phyloP scores from a whole-genome alignment of 2,329 filamentous ascomycete species.

The Lasiodiplodia sp. region DNA sequence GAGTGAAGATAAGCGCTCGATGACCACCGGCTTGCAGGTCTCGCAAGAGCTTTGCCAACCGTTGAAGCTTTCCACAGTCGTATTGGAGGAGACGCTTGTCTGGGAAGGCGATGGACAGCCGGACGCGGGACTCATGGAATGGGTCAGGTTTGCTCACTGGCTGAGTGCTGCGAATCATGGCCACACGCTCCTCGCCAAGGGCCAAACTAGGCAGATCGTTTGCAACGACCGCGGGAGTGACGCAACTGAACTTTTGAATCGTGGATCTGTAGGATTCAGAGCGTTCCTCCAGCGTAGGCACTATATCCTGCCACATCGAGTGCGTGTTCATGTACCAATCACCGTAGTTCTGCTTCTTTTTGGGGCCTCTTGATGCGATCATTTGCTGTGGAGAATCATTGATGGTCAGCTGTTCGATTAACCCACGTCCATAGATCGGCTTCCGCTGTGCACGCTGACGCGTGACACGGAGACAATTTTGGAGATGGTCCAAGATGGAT shows the following conservation, averaged over 20 bases:
- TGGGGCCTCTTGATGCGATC: slow-evolving; percentile 14
- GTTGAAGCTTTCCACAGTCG: slow-evolving; percentile 95
- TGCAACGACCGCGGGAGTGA: slow-evolving; percentile 87
- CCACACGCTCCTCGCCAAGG: slow-evolving; percentile 62
- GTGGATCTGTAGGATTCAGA: slow-evolving; percentile 75
- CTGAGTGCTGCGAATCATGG: slow-evolving; percentile 62
- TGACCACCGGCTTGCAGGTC: slow-evolving; percentile 89
- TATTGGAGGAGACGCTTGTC: slow-evolving; percentile 96
- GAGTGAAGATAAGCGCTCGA: slow-evolving; percentile 95
- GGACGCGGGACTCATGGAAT: slow-evolving; percentile 92
- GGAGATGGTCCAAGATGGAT: slow-evolving; percentile 69
- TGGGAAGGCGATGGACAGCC: slow-evolving; percentile 93
- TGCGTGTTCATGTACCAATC: slow-evolving; percentile 80
- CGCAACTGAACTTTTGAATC: slow-evolving; percentile 88
- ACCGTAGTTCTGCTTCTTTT: slow-evolving; percentile 43
- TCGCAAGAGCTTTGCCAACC: slow-evolving; percentile 83
- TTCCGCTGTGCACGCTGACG: slow-evolving; percentile 79
- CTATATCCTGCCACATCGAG: slow-evolving; percentile 67
- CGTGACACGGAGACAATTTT: slow-evolving; percentile 82
- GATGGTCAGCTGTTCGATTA: slow-evolving; percentile 78
- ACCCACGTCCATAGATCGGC: slow-evolving; percentile 79
- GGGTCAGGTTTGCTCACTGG: slow-evolving; percentile 65
- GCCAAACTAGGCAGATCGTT: slow-evolving; percentile 76
- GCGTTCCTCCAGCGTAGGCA: slow-evolving; percentile 77
- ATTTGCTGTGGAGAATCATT: slow-evolving; percentile 43